These are phyloP conservation scores for Irpex sp. DNA, from an alignment of 1,284 basidiomycete species.

Conservation along the genomic window DNA sequence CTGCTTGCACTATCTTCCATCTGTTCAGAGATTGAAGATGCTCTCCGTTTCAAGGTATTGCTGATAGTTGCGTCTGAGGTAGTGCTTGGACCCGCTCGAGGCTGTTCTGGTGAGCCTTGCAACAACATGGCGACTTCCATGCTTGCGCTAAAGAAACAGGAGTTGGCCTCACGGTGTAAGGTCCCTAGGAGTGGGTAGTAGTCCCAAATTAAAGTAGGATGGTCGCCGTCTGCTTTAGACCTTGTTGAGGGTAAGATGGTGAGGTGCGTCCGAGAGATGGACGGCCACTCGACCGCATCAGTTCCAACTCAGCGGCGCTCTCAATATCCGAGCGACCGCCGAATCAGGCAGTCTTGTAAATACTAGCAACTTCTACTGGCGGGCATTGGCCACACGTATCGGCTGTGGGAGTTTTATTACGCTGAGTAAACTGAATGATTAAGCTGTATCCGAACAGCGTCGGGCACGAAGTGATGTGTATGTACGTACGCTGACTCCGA, in stretches of 20 bases:
- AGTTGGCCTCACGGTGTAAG: neutral
- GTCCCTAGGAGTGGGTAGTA: neutral
- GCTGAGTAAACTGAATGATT: neutral
- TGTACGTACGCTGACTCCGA: too few species aligned
- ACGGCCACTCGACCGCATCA: neutral
- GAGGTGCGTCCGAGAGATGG: neutral
- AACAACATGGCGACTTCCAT: slow-evolving; percentile 2
- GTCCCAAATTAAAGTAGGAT: neutral
- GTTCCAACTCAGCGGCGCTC: neutral
- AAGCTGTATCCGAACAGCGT: too few species aligned
- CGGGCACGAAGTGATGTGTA: too few species aligned
- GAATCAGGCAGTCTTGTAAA: neutral
- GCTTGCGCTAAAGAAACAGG: neutral
- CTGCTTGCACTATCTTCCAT: slow-evolving; percentile 42
- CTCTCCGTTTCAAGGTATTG: slow-evolving; percentile 54
- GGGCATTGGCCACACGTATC: neutral
- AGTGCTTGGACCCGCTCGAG: slow-evolving; percentile 1
- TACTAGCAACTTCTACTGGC: neutral
- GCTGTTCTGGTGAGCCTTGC: neutral
- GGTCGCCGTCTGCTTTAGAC: neutral
- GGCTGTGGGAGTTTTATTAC: neutral
- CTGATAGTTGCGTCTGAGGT: neutral
- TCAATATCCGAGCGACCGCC: neutral
- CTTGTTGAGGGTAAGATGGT: neutral
- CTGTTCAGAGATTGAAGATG: slow-evolving; percentile 55